phyloP scores from a whole-genome alignment of 805 yeast genomes.

The Kodamaea lidongshanica region DNA sequence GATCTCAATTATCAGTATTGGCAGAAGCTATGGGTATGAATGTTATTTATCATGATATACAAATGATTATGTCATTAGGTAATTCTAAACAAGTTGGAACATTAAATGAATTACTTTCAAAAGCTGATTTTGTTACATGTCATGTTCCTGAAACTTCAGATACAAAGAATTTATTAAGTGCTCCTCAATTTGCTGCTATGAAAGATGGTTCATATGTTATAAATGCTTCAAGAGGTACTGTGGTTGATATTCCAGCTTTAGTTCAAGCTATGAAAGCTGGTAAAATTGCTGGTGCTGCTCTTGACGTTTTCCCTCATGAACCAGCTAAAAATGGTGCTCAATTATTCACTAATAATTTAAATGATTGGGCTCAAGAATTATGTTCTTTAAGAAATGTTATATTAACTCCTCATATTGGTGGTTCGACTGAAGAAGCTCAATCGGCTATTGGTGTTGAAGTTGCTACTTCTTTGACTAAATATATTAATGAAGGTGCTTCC shows the following conservation, averaged over 20 bases:
- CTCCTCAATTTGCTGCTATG: conserved; percentile 93
- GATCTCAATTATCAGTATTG: conserved; percentile 90
- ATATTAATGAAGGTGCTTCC: conserved; percentile 93
- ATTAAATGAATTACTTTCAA: conserved; percentile 71
- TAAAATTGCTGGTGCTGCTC: conserved; percentile 93
- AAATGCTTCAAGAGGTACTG: conserved; percentile 97
- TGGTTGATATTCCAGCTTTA: conserved; percentile 91
- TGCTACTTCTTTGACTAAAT: conserved; percentile 74
- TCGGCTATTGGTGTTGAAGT: conserved; percentile 96
- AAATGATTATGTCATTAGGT: conserved; percentile 94
- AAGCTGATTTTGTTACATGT: conserved; percentile 82
- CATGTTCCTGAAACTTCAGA: conserved; percentile 96
- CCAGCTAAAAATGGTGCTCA: conserved; percentile 94
- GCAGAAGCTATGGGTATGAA: conserved; percentile 98
- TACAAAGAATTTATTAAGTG: conserved; percentile 82
- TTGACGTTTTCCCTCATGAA: conserved; percentile 95
- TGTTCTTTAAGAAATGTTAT: conserved; percentile 79
- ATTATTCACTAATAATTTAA: conserved; percentile 65
- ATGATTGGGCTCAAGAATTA: conserved; percentile 79
- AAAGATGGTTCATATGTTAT: conserved; percentile 90
- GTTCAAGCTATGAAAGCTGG: conserved; percentile 88
- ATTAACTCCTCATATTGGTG: conserved; percentile 97
- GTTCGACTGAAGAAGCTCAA: conserved; percentile 99
- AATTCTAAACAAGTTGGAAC: conserved; percentile 89
- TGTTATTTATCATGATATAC: conserved; percentile 85